Evolutionary conservation across 2,329 filamentous ascomycete genomes (phyloP).

Genomic region (Penicillium decumbens): DNA sequence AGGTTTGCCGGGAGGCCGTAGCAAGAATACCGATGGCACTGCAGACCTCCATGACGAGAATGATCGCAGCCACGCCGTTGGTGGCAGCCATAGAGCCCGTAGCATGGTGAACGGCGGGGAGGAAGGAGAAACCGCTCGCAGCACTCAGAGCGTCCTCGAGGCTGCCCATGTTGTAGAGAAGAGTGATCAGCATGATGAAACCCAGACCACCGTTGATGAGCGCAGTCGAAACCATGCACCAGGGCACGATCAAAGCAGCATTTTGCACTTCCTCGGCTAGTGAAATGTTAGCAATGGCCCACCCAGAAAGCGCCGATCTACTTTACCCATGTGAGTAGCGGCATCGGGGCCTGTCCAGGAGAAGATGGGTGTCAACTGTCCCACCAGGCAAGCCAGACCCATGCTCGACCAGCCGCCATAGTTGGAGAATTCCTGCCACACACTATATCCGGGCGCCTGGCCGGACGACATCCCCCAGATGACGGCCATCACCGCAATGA

Average conservation of each 20-base stretch:
- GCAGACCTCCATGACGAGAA: conserved; percentile 39
- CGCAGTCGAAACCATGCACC: conserved; percentile 47
- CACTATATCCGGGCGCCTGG: conserved; percentile 20
- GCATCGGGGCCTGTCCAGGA: conserved; percentile 31
- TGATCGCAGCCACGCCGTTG: conserved; percentile 46
- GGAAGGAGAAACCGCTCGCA: conserved; percentile 47
- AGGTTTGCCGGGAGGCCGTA: conserved; percentile 36
- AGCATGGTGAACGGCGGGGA: conserved; percentile 49
- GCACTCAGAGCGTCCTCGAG: conserved; percentile 38
- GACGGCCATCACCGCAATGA: conserved; percentile 41
- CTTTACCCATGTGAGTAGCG: conserved; percentile 33
- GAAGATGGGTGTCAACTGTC: conserved; percentile 28
- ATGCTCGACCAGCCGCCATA: conserved; percentile 35
- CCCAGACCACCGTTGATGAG: conserved; percentile 48
- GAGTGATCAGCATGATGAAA: conserved; percentile 44
- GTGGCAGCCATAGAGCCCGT: conserved; percentile 43
- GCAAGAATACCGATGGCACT: conserved; percentile 32
- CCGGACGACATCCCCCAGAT: conserved; percentile 30
- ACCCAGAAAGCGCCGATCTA: neutral
- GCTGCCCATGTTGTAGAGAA: conserved; percentile 44
- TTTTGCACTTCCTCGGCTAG: conserved; percentile 49
- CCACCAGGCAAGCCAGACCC: conserved; percentile 40
- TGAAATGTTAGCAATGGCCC: conserved; percentile 3
- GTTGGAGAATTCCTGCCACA: conserved; percentile 40
- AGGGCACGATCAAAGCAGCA: conserved; percentile 46